Conservation (phyloP, 768 basidiomycete genomes). For the Mrakia hoshinonis region DNA sequence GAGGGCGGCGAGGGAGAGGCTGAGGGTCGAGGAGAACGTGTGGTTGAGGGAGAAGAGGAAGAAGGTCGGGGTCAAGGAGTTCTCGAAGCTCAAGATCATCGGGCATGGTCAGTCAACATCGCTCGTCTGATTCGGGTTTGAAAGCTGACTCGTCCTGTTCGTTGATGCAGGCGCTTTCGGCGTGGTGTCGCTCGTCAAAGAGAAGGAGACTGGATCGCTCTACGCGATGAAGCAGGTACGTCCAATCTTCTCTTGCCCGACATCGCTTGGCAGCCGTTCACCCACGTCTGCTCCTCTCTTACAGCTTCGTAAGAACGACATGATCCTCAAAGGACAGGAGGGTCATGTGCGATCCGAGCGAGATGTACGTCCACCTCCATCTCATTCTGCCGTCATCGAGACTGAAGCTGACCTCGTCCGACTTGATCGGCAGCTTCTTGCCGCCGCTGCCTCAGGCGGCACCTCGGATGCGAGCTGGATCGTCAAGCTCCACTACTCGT, state of each 20-base stretch:
- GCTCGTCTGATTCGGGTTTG: background rate
- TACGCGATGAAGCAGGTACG: constrained; percentile 95
- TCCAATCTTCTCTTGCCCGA: background rate
- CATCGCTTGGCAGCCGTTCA: background rate
- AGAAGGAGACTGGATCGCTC: constrained; percentile 65
- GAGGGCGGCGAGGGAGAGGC: constrained; percentile 42
- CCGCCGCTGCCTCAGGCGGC: constrained; percentile 70
- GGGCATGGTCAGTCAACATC: constrained; percentile 62
- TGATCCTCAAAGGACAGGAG: constrained; percentile 55
- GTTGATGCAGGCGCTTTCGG: constrained; percentile 71
- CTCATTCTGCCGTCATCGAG: background rate
- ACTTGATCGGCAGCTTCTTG: constrained; percentile 84
- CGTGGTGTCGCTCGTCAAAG: constrained; percentile 83
- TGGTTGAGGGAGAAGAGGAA: constrained; percentile 74
- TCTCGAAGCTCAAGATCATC: constrained; percentile 83
- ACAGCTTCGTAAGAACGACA: constrained; percentile 39
- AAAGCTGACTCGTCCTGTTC: constrained; percentile 19
- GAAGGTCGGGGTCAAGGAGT: constrained; percentile 75
- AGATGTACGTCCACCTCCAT: background rate
- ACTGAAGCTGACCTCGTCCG: background rate
- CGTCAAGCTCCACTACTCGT: constrained; percentile 78
- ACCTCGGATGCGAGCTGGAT: constrained; percentile 82
- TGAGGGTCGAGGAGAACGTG: constrained; percentile 77
- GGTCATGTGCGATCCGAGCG: constrained; percentile 38
- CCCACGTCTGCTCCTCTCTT: background rate